These are phyloP conservation scores for Diplosphaera chodatii DNA, from an alignment of 139 green algal species.

Conservation along the genomic window DNA sequence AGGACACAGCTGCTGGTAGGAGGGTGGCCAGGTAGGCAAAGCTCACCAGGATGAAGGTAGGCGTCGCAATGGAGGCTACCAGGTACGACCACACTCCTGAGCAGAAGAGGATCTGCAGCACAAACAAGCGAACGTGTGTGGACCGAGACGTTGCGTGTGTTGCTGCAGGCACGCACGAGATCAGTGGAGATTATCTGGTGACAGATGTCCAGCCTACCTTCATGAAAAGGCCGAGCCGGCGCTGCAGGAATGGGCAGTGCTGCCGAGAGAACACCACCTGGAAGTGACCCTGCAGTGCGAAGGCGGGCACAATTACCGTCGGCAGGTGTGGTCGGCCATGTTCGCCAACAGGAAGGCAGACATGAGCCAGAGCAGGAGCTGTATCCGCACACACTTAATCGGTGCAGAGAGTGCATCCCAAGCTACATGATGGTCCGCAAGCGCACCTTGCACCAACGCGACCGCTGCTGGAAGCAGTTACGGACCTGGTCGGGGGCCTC, in stretches of 20 bases:
- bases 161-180: no score
- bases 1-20: no score
- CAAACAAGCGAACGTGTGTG: no score
- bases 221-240: not conserved
- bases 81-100: constrained; percentile 27
- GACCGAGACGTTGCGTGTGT: no score
- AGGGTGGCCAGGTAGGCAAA: no score
- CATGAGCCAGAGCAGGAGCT: no score
- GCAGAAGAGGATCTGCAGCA: constrained; percentile 23
- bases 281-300: not conserved
- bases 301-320: no score
- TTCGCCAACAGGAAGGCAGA: no score
- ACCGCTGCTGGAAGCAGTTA: not conserved
- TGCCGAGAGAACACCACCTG: not conserved
- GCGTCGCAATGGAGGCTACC: constrained; percentile 21
- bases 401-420: no score
- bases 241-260: not conserved
- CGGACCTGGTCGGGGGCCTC: not conserved
- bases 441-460: not conserved
- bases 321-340: no score
- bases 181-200: constrained; percentile 6
- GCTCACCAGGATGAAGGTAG: constrained; percentile 28
- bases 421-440: no score
- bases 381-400: no score
- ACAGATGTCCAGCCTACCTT: not conserved